Percentiles rank a stretch among this genome's conserved stretches.
Evolutionary conservation across 148 eudicot species (phyloP).

Genomic region (Simmondsia chinensis): DNA sequence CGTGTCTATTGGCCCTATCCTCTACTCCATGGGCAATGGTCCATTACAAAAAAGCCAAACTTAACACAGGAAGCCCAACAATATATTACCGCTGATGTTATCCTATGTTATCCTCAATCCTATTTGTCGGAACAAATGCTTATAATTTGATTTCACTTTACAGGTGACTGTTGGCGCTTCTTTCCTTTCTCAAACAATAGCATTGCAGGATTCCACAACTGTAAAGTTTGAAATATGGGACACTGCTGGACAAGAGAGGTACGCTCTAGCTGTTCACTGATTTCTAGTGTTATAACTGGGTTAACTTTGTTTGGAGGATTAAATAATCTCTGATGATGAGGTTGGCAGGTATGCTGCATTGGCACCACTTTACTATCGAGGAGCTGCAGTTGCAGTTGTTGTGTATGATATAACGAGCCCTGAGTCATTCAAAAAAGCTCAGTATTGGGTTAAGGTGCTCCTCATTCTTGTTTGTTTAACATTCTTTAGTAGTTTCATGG

Average conservation of each 20-base stretch:
- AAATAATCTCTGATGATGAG: constrained; percentile 3
- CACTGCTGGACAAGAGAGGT: constrained; percentile 99
- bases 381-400: constrained; percentile 88
- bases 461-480: not conserved
- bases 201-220: constrained; percentile 90
- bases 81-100: too few species aligned
- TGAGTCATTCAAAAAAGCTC: constrained; percentile 83
- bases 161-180: constrained; percentile 98
- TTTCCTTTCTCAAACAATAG: constrained; percentile 88
- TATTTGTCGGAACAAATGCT: not conserved
- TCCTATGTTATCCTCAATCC: too few species aligned
- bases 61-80: too few species aligned
- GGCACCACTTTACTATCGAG: constrained; percentile 95
- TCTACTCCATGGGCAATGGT: too few species aligned
- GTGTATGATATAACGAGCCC: constrained; percentile 89
- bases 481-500: not conserved
- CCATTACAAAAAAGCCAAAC: too few species aligned
- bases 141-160: not conserved
- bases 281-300: not conserved
- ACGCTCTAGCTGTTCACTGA: not conserved
- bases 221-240: constrained; percentile 99
- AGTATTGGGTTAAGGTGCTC: constrained; percentile 92
- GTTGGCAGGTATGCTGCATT: constrained; percentile 82
- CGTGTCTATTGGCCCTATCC: too few species aligned
- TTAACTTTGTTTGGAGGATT: too few species aligned